Conservation (phyloP, 2,329 filamentous ascomycete genomes). For the Fusarium nurragi region DNA sequence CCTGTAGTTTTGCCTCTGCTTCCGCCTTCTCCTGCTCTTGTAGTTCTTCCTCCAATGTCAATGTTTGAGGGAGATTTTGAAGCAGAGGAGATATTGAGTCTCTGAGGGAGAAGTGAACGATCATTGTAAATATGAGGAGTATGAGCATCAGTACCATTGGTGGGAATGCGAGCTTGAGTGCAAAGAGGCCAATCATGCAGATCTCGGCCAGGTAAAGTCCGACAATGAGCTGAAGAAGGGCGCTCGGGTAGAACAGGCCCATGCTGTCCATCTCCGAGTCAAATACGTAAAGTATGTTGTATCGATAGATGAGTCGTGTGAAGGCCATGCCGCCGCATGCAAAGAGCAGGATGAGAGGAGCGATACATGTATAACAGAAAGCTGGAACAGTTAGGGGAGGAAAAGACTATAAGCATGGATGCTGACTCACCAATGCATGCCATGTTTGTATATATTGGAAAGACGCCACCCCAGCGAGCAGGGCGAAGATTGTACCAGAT, state of each 20-base stretch:
- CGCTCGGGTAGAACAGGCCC: constrained; percentile 86
- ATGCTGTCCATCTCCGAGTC: constrained; percentile 87
- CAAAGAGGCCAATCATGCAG: constrained; percentile 87
- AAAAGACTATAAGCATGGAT: fast-evolving
- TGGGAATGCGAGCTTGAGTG: constrained; percentile 71
- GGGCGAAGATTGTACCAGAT: constrained; percentile 79
- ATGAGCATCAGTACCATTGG: constrained; percentile 80
- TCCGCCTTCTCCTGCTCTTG: constrained; percentile 60
- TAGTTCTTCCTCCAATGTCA: constrained; percentile 64
- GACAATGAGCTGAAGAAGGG: constrained; percentile 83
- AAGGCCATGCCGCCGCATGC: constrained; percentile 79
- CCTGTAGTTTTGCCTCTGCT: constrained; percentile 43
- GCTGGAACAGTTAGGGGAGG: constrained; percentile 56
- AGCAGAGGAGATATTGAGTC: constrained; percentile 79
- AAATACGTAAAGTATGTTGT: constrained; percentile 89
- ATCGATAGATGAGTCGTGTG: constrained; percentile 88
- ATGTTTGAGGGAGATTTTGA: constrained; percentile 80
- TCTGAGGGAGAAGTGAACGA: constrained; percentile 80
- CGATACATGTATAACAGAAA: constrained; percentile 86
- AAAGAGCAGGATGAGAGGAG: constrained; percentile 85
- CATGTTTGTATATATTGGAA: constrained; percentile 84
- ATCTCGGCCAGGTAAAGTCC: constrained; percentile 85
- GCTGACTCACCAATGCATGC: constrained; percentile 74
- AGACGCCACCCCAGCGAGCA: constrained; percentile 84
- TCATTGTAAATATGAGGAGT: constrained; percentile 76